phyloP scores from a whole-genome alignment of 305 asterid genomes.

The Lippia alba region DNA sequence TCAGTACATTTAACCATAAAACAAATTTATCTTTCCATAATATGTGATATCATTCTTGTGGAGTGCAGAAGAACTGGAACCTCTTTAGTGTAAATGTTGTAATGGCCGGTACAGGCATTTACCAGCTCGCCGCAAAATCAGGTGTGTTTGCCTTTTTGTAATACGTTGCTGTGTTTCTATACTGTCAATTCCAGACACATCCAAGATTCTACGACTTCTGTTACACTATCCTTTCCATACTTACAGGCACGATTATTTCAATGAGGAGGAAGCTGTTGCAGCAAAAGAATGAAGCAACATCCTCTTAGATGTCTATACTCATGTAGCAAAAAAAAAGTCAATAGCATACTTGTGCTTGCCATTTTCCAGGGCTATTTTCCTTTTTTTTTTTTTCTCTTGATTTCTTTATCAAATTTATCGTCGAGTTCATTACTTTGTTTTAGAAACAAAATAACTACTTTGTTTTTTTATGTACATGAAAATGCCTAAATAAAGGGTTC shows the following conservation, averaged over 20 bases:
- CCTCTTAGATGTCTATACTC: conserved; percentile 2
- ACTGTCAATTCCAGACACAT: not conserved
- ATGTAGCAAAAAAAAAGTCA: not conserved
- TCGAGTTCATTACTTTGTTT: not conserved
- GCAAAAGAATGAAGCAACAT: conserved; percentile 52
- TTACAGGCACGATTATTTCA: conserved; percentile 56
- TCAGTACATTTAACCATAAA: no score
- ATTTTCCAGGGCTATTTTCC: conserved; percentile 2
- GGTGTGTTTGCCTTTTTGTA: conserved; percentile 38
- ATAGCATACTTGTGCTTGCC: not conserved
- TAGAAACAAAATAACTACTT: no score
- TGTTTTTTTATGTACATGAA: not conserved
- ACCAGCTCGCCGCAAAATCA: conserved; percentile 78
- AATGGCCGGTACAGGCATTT: conserved; percentile 85
- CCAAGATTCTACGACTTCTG: not conserved
- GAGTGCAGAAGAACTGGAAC: conserved; percentile 83
- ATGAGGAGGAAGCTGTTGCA: conserved; percentile 49
- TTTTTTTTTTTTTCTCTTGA: not conserved
- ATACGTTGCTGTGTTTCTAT: not conserved
- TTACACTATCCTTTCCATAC: conserved; percentile 14
- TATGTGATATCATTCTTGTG: conserved; percentile 18
- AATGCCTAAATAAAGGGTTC: not conserved
- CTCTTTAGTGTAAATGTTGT: conserved; percentile 77
- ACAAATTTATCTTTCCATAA: no score
- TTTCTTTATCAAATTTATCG: conserved; percentile 16